These are phyloP conservation scores for Rostrohypoxylon terebratum DNA, from an alignment of 495 filamentous ascomycete genomes.

Conservation along the genomic window DNA sequence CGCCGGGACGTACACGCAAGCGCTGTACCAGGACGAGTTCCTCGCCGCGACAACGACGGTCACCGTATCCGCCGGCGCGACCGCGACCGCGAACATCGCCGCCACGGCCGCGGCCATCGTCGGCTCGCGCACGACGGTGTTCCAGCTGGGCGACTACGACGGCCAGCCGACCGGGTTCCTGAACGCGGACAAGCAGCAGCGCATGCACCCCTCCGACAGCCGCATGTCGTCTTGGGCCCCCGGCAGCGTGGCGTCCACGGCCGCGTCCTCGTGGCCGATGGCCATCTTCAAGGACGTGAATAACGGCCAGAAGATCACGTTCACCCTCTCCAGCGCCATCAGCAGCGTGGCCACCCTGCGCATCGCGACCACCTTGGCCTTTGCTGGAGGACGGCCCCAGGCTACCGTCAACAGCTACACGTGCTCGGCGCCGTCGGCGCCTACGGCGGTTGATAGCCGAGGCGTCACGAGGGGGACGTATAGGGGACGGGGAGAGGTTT, in stretches of 20 bases:
- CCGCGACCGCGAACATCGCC: conserved; percentile 47
- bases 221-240: conserved; percentile 49
- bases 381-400: conserved; percentile 45
- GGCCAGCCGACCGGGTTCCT: conserved; percentile 50
- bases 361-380: conserved; percentile 50
- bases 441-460: conserved; percentile 59
- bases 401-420: conserved; percentile 48
- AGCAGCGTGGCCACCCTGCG: conserved; percentile 39
- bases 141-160: conserved; percentile 48
- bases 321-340: conserved; percentile 44
- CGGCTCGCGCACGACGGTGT: conserved; percentile 41
- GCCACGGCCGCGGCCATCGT: conserved; percentile 41
- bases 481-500: conserved; percentile 63
- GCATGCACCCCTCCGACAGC: conserved; percentile 51
- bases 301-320: conserved; percentile 50
- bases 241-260: conserved; percentile 45
- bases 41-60: conserved; percentile 46
- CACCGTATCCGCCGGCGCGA: conserved; percentile 40
- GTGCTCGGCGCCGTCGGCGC: conserved; percentile 42
- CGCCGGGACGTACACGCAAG: conserved; percentile 48
- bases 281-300: conserved; percentile 51
- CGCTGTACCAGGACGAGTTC: conserved; percentile 52
- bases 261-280: conserved; percentile 41
- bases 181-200: conserved; percentile 49
- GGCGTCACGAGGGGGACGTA: conserved; percentile 68